Evolutionary conservation across 2,329 filamentous ascomycete species (phyloP).

Genomic region (Aspergillus sp.): DNA sequence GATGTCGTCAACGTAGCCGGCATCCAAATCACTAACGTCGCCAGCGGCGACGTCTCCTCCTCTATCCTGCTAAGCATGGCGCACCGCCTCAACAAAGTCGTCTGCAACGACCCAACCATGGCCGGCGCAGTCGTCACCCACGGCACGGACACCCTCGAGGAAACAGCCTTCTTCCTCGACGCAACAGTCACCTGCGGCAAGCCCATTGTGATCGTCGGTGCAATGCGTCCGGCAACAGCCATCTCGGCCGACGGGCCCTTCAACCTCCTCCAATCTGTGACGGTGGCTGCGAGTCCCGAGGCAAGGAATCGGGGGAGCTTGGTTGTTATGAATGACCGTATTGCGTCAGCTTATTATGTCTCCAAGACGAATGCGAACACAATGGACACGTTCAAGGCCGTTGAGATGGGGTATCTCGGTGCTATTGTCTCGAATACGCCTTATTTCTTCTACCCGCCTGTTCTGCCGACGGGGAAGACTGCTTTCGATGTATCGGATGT

Average conservation of each 20-base stretch:
- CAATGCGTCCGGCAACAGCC: constrained; percentile 64
- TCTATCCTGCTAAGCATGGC: constrained; percentile 24
- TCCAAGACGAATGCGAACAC: constrained; percentile 64
- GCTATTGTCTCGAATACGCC: constrained; percentile 59
- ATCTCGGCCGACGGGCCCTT: constrained; percentile 63
- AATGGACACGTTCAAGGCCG: constrained; percentile 61
- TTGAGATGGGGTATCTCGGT: constrained; percentile 59
- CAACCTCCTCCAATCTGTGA: constrained; percentile 62
- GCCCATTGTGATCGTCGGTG: constrained; percentile 60
- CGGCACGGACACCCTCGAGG: constrained; percentile 65
- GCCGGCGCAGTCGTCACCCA: constrained; percentile 53
- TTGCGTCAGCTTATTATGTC: constrained; percentile 58
- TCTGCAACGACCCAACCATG: constrained; percentile 26
- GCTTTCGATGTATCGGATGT: constrained; percentile 17
- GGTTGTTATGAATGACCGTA: constrained; percentile 63
- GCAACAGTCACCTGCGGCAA: constrained; percentile 57
- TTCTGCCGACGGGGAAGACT: constrained; percentile 48
- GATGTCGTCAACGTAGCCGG: constrained; percentile 28
- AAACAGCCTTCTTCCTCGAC: constrained; percentile 64
- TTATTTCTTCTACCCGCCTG: constrained; percentile 59
- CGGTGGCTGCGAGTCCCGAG: constrained; percentile 50
- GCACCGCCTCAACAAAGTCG: constrained; percentile 18
- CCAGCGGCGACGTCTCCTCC: constrained; percentile 25
- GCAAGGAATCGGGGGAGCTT: constrained; percentile 56
- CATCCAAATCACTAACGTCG: constrained; percentile 28